Conservation (phyloP, 2,329 filamentous ascomycete genomes). For the Neofusicoccum sp. region DNA sequence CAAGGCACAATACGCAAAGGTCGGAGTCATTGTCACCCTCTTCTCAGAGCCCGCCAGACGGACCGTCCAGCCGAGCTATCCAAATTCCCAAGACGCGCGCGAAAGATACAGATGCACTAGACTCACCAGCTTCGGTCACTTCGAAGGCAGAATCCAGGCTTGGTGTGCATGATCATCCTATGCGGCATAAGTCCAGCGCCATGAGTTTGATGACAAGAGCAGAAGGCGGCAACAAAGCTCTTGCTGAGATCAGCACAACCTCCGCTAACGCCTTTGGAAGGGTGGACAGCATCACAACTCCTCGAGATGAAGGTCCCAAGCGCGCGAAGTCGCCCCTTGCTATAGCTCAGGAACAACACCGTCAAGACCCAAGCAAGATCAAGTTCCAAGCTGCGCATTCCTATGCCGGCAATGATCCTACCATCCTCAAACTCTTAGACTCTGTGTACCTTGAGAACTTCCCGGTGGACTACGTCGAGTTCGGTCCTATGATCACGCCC, state of each 20-base stretch:
- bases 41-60: conserved; percentile 10
- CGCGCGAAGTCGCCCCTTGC: conserved; percentile 28
- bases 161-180: background rate
- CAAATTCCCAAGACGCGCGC: conserved; percentile 25
- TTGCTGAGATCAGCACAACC: conserved; percentile 64
- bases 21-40: conserved; percentile 25
- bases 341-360: conserved; percentile 30
- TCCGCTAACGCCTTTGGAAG: conserved; percentile 64
- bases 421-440: conserved; percentile 66
- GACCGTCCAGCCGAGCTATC: conserved; percentile 32
- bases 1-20: conserved; percentile 26
- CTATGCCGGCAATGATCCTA: conserved; percentile 74
- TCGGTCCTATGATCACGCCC: conserved; percentile 78
- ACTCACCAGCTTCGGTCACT: conserved; percentile 16
- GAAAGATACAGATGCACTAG: background rate
- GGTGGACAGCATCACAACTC: conserved; percentile 52
- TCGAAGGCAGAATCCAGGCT: conserved; percentile 19
- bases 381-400: conserved; percentile 69
- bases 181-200: conserved; percentile 54
- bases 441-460: conserved; percentile 73
- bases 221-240: conserved; percentile 55
- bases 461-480: conserved; percentile 59
- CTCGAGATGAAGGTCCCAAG: conserved; percentile 32
- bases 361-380: conserved; percentile 34
- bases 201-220: conserved; percentile 60